Evolutionary conservation across 495 filamentous ascomycete genomes (phyloP), one percentile per base, ranked within the genome.

Genomic region (Tuber brumale): DNA sequence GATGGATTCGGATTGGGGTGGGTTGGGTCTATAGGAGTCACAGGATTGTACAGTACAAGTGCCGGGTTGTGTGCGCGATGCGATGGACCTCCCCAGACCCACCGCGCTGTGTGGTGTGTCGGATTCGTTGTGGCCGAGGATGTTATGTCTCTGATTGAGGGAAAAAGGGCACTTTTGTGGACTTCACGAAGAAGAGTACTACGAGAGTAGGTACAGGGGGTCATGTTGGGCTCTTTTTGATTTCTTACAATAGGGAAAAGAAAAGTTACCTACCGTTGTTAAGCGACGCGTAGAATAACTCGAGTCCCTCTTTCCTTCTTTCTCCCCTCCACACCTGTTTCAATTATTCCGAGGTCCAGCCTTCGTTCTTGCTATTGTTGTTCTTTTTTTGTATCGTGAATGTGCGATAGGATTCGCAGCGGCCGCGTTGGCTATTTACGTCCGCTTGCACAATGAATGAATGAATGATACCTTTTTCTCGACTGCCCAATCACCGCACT

Each of bases 351-450:
- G 48, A n/a, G 48, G 19, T 57, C 23, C 23, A 57, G 21, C 23
- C 12, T 48, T 4, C 2, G 48, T 9, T 9, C 48, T n/a, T n/a
- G 23, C 48, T 5, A 21, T 51, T 51, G 48, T n/a, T 57, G 46
- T 23, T 23, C 46, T n/a, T n/a, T 57, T 57, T 57, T 66, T 66
- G 57, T 31, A 66, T 66, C 31, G 27, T 16, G 27, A 66, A 8
- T 2, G 48, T 27, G 23, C 57, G 57, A 66, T 66, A 31, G 57
- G 57, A 66, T 66, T 66, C 57, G 57, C 12, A 66, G n/a, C 12
- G 57, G 57, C 57, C 57, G 57, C 27, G 27, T 66, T 66, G 12
- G n/a, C 57, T 66, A 66, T 66, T 66, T 66, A 66, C 48, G 57
- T 66, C 57, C 18, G 4, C 57, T n/a, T 57, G 48, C 2, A 23